A percentile compares a stretch with the other conserved stretches of the same genome.
phyloP scores from a whole-genome alignment of 768 basidiomycete species.

The Hirschioporus abietinus region DNA sequence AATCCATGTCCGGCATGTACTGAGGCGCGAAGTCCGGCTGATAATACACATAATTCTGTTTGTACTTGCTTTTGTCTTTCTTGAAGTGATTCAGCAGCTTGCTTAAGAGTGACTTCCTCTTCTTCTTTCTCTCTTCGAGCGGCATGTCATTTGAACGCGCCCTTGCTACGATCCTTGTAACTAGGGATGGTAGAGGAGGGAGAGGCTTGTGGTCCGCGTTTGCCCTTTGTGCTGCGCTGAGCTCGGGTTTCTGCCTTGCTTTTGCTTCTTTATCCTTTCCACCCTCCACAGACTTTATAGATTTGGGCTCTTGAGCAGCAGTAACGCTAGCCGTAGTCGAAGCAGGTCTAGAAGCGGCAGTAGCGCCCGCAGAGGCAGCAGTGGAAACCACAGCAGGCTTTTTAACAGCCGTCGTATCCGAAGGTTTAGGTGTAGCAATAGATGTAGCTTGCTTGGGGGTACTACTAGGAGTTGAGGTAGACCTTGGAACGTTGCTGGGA shows the following conservation, averaged over 20 bases:
- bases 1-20: not conserved
- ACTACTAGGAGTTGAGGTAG: not conserved
- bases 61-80: not conserved
- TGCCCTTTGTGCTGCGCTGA: not conserved
- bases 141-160: not conserved
- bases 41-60: not conserved
- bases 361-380: not conserved
- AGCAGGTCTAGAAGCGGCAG: not conserved
- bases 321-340: not conserved
- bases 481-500: not conserved
- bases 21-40: not conserved
- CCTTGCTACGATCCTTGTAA: not conserved
- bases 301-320: not conserved
- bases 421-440: too few relatives aligned
- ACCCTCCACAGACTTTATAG: not conserved
- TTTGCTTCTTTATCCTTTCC: not conserved
- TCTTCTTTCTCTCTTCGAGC: not conserved
- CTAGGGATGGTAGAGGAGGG: not conserved
- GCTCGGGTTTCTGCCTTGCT: not conserved
- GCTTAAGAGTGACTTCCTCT: not conserved
- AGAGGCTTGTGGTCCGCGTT: not conserved
- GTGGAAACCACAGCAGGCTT: not conserved
- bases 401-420: not conserved
- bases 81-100: not conserved
- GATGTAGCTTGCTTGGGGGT: not conserved